Base-by-base conservation (phyloP, 2,329 filamentous ascomycete genomes). In the Tolypocladium tropicale region DNA sequence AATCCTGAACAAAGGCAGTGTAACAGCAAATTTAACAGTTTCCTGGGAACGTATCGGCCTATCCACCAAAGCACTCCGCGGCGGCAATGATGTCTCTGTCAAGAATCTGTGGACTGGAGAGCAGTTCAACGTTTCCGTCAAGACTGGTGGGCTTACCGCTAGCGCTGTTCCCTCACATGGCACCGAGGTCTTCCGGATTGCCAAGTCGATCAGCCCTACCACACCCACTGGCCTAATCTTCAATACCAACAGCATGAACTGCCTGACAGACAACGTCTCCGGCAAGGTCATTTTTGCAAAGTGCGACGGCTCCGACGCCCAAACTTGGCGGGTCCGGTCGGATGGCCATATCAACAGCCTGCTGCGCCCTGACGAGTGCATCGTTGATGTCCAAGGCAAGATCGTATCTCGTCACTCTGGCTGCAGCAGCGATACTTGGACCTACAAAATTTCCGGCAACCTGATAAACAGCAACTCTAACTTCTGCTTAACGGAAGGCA, bases 221-320 rank as follows among this genome's bases (percentile, higher is more conserved):
- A 69, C 67, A 10, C 75, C 76, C 0, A 79, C 76, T 0, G 77
- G 77, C 5, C 70, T 76, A 61, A 72, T 79, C 52, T 77, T 79
- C 64, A 78, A 79, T 60, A 77, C 76, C 0, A 72, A 69, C 25
- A 76, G 74, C 2, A 64, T 72, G 11, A 69, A 70, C 33, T 77
- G 74, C 57, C 64, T 79, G 36, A 74, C 74, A 5, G 72, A 69
- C 6, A 43, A 58, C 54, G 52, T 39, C 37, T 57, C 62, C 2
- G 61, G 62, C 9, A 60, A 55, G 7, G 61, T 75, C 6, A 61
- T 36, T 0, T 77, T 72, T 62, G 59, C 61, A 5, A 57, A 63
- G 4, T 78, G 76, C 56, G 64, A 68, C 34, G 76, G 65, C 10
- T 59, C 61, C 0, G 68, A 74, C 59, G 62, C 62, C 4, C 76